phyloP scores from a whole-genome alignment of 495 filamentous ascomycete species.

The Daldinia childiae region DNA sequence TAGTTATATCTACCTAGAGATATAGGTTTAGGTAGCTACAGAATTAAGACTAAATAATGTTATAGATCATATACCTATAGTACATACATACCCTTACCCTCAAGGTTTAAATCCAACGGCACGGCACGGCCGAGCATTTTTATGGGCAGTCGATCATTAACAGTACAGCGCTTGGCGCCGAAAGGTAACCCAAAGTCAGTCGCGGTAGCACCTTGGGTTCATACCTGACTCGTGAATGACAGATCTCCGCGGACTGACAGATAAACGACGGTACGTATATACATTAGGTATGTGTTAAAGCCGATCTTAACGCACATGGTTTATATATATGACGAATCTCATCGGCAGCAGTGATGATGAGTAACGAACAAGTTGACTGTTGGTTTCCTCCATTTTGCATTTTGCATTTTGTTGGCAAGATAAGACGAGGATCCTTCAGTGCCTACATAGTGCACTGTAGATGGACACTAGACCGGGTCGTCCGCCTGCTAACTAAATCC shows the following conservation, averaged over 20 bases:
- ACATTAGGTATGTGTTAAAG: conserved; percentile 21
- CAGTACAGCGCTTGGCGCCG: conserved; percentile 9
- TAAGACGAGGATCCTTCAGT: neutral
- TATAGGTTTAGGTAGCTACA: neutral
- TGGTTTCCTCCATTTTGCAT: neutral
- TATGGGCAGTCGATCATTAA: conserved; percentile 21
- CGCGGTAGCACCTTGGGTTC: conserved; percentile 19
- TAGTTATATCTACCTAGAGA: neutral
- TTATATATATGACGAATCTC: conserved; percentile 26
- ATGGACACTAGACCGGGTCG: conserved; percentile 13
- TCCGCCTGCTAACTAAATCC: neutral
- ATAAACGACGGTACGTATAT: conserved; percentile 2
- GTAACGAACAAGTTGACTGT: neutral
- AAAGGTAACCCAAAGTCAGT: conserved; percentile 30
- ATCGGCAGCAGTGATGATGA: conserved; percentile 13
- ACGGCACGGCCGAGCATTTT: conserved; percentile 38
- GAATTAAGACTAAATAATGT: neutral
- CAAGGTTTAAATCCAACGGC: conserved; percentile 44
- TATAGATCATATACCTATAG: neutral
- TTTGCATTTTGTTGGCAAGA: neutral
- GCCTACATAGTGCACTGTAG: neutral
- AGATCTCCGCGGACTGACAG: conserved; percentile 26
- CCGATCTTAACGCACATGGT: conserved; percentile 24
- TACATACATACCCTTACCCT: conserved; percentile 23
- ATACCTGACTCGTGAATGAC: conserved; percentile 27